A percentile compares a stretch with the other conserved stretches of the same genome.
Conservation (phyloP, 1,284 basidiomycete species). For the Tilletia horrida region DNA sequence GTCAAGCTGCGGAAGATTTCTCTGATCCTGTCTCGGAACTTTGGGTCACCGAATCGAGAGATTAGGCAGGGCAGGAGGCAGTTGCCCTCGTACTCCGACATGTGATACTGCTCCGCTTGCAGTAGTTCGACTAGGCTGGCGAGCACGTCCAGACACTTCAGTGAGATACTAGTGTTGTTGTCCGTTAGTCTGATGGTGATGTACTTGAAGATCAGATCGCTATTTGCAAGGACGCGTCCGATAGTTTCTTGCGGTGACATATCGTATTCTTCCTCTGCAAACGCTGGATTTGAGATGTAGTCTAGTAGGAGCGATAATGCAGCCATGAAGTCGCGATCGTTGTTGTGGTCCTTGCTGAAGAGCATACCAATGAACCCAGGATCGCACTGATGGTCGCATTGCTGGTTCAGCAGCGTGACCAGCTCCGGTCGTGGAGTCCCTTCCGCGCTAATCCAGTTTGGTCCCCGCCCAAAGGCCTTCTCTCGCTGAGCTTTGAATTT, state of each 20-base stretch:
- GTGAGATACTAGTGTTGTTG: conserved; percentile 84
- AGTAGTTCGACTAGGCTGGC: conserved; percentile 72
- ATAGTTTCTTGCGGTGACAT: conserved; percentile 63
- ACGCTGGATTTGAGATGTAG: conserved; percentile 66
- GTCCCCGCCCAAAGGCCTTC: conserved; percentile 68
- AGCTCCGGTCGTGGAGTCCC: conserved; percentile 80
- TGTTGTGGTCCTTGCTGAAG: conserved; percentile 86
- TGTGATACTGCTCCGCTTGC: conserved; percentile 72
- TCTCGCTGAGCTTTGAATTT: conserved; percentile 73
- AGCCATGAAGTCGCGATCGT: conserved; percentile 84
- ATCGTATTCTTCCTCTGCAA: conserved; percentile 64
- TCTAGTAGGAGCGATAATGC: conserved; percentile 72
- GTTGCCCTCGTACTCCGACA: conserved; percentile 81
- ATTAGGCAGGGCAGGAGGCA: conserved; percentile 87
- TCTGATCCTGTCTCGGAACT: conserved; percentile 57
- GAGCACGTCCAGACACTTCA: conserved; percentile 84
- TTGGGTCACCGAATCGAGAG: conserved; percentile 68
- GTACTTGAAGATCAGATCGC: conserved; percentile 91
- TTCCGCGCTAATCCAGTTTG: conserved; percentile 63
- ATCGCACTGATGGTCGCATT: conserved; percentile 81
- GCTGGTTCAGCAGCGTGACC: conserved; percentile 77
- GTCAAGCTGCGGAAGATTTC: conserved; percentile 57
- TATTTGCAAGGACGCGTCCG: conserved; percentile 77
- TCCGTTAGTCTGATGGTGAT: conserved; percentile 84
- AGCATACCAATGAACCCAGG: conserved; percentile 58